Percentiles rank a stretch among this genome's conserved stretches.
phyloP scores from a whole-genome alignment of 768 basidiomycete species.

The Phaeolepiota aurea region DNA sequence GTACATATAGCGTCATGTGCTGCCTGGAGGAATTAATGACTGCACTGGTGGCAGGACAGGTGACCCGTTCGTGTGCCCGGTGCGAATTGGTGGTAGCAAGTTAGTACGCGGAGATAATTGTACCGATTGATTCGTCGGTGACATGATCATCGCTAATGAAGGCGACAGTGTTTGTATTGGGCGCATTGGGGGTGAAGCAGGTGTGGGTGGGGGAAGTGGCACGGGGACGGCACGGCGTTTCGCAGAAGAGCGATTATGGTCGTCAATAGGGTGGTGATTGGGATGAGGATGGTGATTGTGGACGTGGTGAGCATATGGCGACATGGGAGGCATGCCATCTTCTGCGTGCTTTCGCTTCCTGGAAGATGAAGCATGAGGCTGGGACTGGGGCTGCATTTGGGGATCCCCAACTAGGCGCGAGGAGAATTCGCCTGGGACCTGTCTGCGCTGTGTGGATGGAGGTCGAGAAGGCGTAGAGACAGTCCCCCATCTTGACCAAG shows the following conservation, averaged over 20 bases:
- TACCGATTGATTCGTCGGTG: constrained; percentile 38
- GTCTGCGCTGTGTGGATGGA: constrained; percentile 32
- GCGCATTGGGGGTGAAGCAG: constrained; percentile 20
- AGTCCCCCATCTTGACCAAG: constrained; percentile 43
- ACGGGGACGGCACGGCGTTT: constrained; percentile 27
- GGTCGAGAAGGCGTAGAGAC: constrained; percentile 37
- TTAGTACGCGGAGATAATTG: constrained; percentile 26
- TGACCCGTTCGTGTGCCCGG: constrained; percentile 14
- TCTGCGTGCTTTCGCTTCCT: constrained; percentile 40
- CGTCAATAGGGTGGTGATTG: too few species aligned
- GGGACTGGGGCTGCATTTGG: constrained; percentile 13
- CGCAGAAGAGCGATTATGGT: constrained; percentile 9
- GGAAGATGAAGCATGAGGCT: constrained; percentile 28
- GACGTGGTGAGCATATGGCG: constrained; percentile 16
- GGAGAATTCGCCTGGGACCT: constrained; percentile 22
- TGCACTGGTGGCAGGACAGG: constrained; percentile 16
- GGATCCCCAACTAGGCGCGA: background rate
- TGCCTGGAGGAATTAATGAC: constrained; percentile 11
- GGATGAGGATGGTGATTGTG: constrained; percentile 14
- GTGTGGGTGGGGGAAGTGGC: constrained; percentile 9
- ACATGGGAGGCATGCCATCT: constrained; percentile 11
- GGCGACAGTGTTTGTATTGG: constrained; percentile 47
- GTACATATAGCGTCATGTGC: too few species aligned
- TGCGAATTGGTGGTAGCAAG: constrained; percentile 19
- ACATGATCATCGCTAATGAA: constrained; percentile 56